Base-by-base conservation (phyloP, 257 asterid species). In the Solanum sejunctum region DNA sequence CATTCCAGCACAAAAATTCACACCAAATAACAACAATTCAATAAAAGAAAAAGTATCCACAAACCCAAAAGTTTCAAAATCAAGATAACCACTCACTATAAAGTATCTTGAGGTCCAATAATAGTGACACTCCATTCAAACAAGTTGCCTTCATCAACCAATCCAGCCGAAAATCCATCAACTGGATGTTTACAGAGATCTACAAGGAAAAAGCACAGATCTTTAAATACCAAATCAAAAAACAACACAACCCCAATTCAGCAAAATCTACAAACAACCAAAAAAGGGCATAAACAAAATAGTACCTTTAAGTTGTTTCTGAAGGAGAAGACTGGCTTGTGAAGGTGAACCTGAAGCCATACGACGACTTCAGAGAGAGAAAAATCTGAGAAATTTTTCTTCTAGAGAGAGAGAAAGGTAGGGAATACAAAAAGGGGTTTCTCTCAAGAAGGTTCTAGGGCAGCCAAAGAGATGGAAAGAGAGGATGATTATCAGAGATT, bases 91-190 rank as follows among this genome's bases (percentile, higher is more conserved):
- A 86, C 99, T 93, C 86, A 97, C 99, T 95, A 96, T 47, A 96
- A 83, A 64, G 99, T 96, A 79, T 95, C 99, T 11, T 98, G 99
- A 20, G 99, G 99, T 63, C 99, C 99, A 88, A 96, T 96, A 54
- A 96, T 87, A 28, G 99, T 95, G 13, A 96, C 99, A 85, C 96
- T 95, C 99, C 99, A 96, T 92, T 96, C 99, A 83, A 93, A 96
- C 47, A 96, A 87, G 90, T 96, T 95, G 80, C 52, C 88, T 84
- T 96, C 98, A 66, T 96, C 98, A 81, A 93, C 90, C 88, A 96
- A 90, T 80, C 99, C 99, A 77, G 99, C 99, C 80, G 99, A 96
- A 85, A 96, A 96, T 71, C 99, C 99, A 86, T 93, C 99, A 23
- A 96, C 99, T 1, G 99, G 99, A 73, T 96, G 87, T 87, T 90